Evolutionary conservation across 495 filamentous ascomycete species (phyloP).

Genomic region (Hypoxylon lienhwacheense): DNA sequence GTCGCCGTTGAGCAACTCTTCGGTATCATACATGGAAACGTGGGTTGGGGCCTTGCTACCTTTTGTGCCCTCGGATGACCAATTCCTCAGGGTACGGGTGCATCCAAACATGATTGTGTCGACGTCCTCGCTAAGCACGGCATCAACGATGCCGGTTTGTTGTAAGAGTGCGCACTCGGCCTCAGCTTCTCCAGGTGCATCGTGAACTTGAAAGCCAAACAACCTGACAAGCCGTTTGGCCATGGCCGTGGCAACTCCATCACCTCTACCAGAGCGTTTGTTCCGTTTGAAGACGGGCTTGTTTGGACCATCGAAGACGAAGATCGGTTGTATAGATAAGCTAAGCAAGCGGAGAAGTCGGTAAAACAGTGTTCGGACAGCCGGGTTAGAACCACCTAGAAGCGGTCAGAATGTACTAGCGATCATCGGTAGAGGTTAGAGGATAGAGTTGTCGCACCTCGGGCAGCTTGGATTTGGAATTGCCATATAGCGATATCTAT

Average conservation of each 20-base stretch:
- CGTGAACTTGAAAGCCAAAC: conserved; percentile 83
- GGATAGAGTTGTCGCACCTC: conserved; percentile 49
- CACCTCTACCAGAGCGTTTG: conserved; percentile 57
- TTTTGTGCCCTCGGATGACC: conserved; percentile 70
- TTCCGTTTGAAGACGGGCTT: conserved; percentile 92
- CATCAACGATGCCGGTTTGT: conserved; percentile 82
- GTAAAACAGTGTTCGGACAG: conserved; percentile 89
- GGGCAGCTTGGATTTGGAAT: conserved; percentile 84
- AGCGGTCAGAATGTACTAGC: neutral
- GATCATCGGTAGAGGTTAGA: neutral
- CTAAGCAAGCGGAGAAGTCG: conserved; percentile 81
- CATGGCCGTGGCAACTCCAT: conserved; percentile 57
- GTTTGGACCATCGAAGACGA: conserved; percentile 91
- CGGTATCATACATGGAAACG: conserved; percentile 72
- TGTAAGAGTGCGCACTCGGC: conserved; percentile 93
- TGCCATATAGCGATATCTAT: conserved; percentile 98
- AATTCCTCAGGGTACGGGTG: conserved; percentile 74
- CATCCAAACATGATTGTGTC: conserved; percentile 99
- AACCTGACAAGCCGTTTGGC: conserved; percentile 79
- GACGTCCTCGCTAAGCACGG: conserved; percentile 94
- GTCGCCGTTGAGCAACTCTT: conserved; percentile 52
- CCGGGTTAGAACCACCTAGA: conserved; percentile 82
- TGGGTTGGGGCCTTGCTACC: conserved; percentile 75
- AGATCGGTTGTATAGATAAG: conserved; percentile 81
- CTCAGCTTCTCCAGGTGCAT: conserved; percentile 94